Base-by-base conservation (phyloP, 2,329 filamentous ascomycete genomes). In the Aspergillus sp. region DNA sequence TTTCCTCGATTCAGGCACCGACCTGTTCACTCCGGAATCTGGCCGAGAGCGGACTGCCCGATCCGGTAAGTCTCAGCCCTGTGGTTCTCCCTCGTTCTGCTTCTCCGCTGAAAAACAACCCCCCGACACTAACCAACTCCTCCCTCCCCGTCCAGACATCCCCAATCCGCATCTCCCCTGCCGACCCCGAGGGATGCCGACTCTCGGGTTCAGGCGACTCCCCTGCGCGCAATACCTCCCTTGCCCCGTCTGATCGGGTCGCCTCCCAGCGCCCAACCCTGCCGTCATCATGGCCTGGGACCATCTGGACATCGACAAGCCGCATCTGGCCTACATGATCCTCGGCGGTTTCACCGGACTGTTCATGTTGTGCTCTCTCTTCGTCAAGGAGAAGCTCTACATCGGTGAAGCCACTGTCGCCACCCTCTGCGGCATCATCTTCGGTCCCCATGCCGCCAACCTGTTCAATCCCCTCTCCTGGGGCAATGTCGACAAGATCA, bases 311-410 rank as follows among this genome's bases (percentile, higher is more conserved):
- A 87, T 97, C 77, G 97, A 95, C 76, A 89, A 88, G 80, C 90
- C 94, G 66, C 94, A 99, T 80, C 75, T 97, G 89, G 94, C 96
- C 60, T 99, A 99, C 76, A 91, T 97, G 76, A 97, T 99, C 75
- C 80, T 99, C 52, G 94, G 94, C 66, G 94, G 93, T 71, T 99
- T 99, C 78, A 99, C 94, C 62, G 91, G 88, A 55, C 79, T 99
- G 64, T 99, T 99, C 78, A 99, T 99, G 94, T 81, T 99, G 55
- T 96, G 91, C 74, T 99, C 94, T 55, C 91, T 95, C 50, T 86
- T 97, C 68, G 96, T 99, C 77, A 99, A 99, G 80, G 94, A 99
- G 80, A 89, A 89, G 71, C 83, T 97, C 68, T 99, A 99, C 78
- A 99, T 99, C 71, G 94, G 94, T 69, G 94, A 99, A 81, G 94